phyloP scores from a whole-genome alignment of 2,329 filamentous ascomycete species.

The Tetracladium maxilliforme region DNA sequence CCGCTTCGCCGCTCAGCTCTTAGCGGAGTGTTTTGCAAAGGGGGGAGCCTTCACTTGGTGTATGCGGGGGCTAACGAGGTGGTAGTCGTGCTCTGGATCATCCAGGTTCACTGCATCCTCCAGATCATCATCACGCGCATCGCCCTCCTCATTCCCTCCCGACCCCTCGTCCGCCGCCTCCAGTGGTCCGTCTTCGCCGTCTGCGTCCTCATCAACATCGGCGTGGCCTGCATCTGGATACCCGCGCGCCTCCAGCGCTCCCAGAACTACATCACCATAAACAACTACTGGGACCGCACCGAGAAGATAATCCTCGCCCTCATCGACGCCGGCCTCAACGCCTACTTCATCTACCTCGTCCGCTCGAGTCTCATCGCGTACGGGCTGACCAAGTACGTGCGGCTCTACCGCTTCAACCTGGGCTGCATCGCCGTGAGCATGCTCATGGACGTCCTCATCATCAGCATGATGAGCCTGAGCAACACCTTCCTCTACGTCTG shows the following conservation, averaged over 20 bases:
- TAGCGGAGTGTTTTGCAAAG: neutral
- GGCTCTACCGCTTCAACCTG: slow-evolving; percentile 22
- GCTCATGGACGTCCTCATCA: slow-evolving; percentile 23
- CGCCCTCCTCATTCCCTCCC: slow-evolving; percentile 27
- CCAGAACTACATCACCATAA: slow-evolving; percentile 25
- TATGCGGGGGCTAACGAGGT: too few species aligned
- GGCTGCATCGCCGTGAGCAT: slow-evolving; percentile 22
- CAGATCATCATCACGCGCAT: slow-evolving; percentile 42
- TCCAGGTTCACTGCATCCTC: slow-evolving; percentile 32
- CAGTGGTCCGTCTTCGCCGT: slow-evolving; percentile 28
- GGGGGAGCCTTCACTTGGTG: slow-evolving; percentile 5
- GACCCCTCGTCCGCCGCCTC: slow-evolving; percentile 18
- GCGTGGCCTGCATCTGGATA: slow-evolving; percentile 38
- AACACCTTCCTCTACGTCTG: slow-evolving; percentile 20
- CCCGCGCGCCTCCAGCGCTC: slow-evolving; percentile 28
- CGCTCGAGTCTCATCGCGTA: slow-evolving; percentile 19
- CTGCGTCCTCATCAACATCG: slow-evolving; percentile 28
- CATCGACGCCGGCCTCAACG: slow-evolving; percentile 34
- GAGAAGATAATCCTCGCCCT: slow-evolving; percentile 35
- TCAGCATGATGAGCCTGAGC: slow-evolving; percentile 20
- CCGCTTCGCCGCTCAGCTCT: slow-evolving; percentile 4
- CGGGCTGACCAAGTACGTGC: slow-evolving; percentile 22
- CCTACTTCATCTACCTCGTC: slow-evolving; percentile 30
- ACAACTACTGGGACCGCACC: slow-evolving; percentile 34
- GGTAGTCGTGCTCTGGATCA: slow-evolving; percentile 23